Base-by-base conservation (phyloP, 345 rosid species). In the Pelargonium nanum region DNA sequence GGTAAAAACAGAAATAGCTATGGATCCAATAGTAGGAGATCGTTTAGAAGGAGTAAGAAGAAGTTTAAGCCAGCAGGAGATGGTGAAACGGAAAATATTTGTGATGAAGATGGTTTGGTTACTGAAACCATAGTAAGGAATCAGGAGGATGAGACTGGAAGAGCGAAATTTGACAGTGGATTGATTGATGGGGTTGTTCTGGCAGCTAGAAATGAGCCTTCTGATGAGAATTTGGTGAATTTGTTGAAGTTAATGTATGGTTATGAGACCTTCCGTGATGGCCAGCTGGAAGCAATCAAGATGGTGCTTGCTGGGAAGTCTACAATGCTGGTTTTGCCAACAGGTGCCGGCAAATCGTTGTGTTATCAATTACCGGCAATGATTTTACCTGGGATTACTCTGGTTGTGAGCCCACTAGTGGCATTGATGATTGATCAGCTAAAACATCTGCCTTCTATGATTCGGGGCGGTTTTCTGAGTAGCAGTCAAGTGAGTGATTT, bases 341-440 rank as follows among this genome's bases (percentile, higher is more conserved):
- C 97, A 0, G 99, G 99, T 59, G 86, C 94, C 4, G 99, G 96
- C 17, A 93, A 93, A 74, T 85, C 99, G 0, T 64, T 93, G 59
- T 93, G 96, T 69, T 93, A 93, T 80, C 97, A 89, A 75, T 83
- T 93, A 53, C 97, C 99, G 2, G 89, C 99, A 0, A 70, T 89
- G 85, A 57, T 89, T 73, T 75, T 89, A 30, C 78, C 85, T 0
- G 99, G 99, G 21, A 72, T 87, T 34, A 89, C 94, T 0, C 74
- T 93, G 59, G 88, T 85, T 10, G 85, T 85, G 52, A 81, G 88
- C 57, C 92, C 92, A 3, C 71, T 85, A 59, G 89, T 93, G 59
- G 91, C 99, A 8, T 59, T 93, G 81, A 93, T 93, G 99, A 80
- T 87, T 57, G 99, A 93, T 77, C 97, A 89, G 79, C 75, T 93